Evolutionary conservation across 208 protist genomes (phyloP).

Genomic region (Zelonia costaricensis): DNA sequence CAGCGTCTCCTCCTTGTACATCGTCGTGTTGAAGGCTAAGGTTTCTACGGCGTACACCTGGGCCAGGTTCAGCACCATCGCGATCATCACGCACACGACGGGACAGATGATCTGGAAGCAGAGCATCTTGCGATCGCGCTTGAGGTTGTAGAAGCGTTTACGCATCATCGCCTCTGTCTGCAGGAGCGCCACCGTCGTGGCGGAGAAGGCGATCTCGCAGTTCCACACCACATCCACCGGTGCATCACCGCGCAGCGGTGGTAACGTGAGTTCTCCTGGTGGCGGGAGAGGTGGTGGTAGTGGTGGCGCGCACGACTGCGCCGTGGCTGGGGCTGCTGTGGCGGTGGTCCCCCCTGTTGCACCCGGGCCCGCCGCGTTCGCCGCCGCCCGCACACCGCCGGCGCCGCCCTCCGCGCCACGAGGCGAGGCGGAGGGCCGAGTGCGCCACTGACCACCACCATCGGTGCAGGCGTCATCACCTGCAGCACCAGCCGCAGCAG

Average conservation of each 20-base stretch:
- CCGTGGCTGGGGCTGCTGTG: too few species aligned
- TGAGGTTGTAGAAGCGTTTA: slow-evolving; percentile 48
- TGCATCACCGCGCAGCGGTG: neutral
- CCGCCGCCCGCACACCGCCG: too few species aligned
- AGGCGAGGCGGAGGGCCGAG: too few species aligned
- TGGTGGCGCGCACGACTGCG: too few species aligned
- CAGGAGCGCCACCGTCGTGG: neutral
- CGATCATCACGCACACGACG: slow-evolving; percentile 52
- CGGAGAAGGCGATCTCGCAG: slow-evolving; percentile 5
- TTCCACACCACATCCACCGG: slow-evolving; percentile 11
- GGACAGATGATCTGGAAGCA: slow-evolving; percentile 64
- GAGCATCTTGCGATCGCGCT: slow-evolving; percentile 53
- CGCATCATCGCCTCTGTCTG: slow-evolving; percentile 39
- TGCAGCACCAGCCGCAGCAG: too few species aligned
- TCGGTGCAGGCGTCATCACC: too few species aligned
- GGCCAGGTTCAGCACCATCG: slow-evolving; percentile 49
- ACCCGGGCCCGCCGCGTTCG: too few species aligned
- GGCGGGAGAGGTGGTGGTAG: neutral
- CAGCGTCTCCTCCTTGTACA: slow-evolving; percentile 12
- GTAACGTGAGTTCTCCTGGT: neutral
- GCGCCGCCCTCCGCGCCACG: too few species aligned
- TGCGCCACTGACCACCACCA: too few species aligned
- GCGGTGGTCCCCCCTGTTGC: too few species aligned
- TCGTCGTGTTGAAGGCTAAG: neutral
- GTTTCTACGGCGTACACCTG: neutral